These are phyloP conservation scores for Salpingoeca rosetta DNA, from an alignment of 78 protist species.

Conservation along the genomic window DNA sequence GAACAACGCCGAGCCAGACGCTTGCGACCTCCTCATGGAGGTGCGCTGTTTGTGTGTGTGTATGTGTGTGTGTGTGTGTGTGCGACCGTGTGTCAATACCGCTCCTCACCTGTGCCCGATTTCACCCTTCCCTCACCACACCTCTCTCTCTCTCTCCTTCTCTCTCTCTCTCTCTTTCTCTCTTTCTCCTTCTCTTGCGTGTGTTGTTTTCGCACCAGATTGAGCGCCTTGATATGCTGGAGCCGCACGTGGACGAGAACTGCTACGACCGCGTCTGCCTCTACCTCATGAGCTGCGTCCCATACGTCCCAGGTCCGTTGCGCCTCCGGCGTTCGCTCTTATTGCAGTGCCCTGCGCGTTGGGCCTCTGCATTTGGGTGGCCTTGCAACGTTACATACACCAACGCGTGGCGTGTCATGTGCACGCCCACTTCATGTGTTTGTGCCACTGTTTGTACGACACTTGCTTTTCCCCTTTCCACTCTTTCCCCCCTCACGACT, in stretches of 20 bases:
- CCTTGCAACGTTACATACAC: no score
- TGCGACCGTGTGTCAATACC: neutral
- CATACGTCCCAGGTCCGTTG: conserved; percentile 48
- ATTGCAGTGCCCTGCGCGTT: no score
- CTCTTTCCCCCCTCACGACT: no score
- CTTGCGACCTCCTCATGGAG: conserved; percentile 89
- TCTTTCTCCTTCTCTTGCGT: neutral
- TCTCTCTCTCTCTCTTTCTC: neutral
- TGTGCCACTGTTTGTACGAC: no score
- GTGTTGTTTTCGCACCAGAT: conserved; percentile 1
- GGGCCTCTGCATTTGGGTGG: no score
- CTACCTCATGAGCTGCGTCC: conserved; percentile 68
- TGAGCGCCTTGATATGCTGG: conserved; percentile 23
- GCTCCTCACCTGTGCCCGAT: neutral
- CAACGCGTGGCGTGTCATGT: no score
- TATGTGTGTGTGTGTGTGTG: no score
- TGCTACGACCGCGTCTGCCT: conserved; percentile 65
- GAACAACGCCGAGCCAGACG: conserved; percentile 90
- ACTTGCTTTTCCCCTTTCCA: no score
- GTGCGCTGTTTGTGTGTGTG: no score
- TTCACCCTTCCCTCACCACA: neutral
- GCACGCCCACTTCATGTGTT: no score
- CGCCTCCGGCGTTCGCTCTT: no score
- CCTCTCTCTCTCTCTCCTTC: neutral
- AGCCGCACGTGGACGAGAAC: conserved; percentile 40